Evolutionary conservation across 768 basidiomycete genomes (phyloP).

Genomic region (Phallus indusiatus): DNA sequence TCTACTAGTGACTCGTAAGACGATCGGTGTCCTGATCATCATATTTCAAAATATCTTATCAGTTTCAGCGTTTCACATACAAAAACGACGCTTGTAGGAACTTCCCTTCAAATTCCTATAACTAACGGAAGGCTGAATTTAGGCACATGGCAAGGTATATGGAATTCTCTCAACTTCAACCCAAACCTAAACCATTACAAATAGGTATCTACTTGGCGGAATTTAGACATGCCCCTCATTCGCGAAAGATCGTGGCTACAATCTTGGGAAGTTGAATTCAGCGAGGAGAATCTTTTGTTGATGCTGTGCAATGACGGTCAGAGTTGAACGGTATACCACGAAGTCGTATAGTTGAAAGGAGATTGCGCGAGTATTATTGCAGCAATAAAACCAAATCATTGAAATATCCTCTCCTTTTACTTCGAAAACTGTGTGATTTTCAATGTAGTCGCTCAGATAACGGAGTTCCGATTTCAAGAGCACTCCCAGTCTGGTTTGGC

Average conservation of each 20-base stretch:
- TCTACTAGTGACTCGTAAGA: slow-evolving; percentile 63
- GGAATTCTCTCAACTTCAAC: neutral
- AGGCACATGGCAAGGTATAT: slow-evolving; percentile 86
- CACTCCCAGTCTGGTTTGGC: too few species aligned
- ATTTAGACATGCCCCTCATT: slow-evolving; percentile 62
- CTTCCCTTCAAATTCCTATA: slow-evolving; percentile 77
- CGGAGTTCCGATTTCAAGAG: too few species aligned
- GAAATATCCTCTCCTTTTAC: too few species aligned
- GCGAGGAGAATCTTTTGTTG: too few species aligned
- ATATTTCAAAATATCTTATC: neutral
- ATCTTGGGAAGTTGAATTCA: slow-evolving; percentile 35
- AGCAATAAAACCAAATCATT: too few species aligned
- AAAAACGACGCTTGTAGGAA: slow-evolving; percentile 78
- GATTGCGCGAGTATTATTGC: too few species aligned
- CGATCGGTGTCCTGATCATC: neutral
- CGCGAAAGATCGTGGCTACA: slow-evolving; percentile 68
- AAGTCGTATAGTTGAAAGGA: too few species aligned
- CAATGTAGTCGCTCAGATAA: too few species aligned
- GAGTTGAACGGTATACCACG: too few species aligned
- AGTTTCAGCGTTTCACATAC: slow-evolving; percentile 72
- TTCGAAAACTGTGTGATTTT: too few species aligned
- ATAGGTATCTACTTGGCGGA: slow-evolving; percentile 81
- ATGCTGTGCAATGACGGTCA: too few species aligned
- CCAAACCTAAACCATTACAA: neutral
- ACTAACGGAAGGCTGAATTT: slow-evolving; percentile 67